phyloP scores from a whole-genome alignment of 306 rosid genomes.

The Lupinus albus region DNA sequence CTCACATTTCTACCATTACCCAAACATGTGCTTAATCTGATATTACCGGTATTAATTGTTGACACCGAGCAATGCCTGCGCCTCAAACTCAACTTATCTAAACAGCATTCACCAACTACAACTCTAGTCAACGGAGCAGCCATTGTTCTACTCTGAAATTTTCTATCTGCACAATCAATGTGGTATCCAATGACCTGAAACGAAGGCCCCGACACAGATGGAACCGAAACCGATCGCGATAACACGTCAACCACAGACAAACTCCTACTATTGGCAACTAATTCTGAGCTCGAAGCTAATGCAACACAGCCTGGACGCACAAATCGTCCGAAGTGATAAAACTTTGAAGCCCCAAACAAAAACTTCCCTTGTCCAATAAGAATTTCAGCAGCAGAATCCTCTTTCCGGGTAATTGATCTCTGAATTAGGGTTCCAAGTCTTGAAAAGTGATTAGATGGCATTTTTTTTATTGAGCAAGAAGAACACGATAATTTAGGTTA shows the following conservation, averaged over 20 bases:
- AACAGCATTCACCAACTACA: slow-evolving; percentile 49
- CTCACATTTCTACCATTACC: slow-evolving; percentile 56
- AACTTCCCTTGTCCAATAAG: slow-evolving; percentile 67
- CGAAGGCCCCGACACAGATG: slow-evolving; percentile 73
- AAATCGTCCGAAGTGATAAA: slow-evolving; percentile 48
- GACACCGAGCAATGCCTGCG: slow-evolving; percentile 31
- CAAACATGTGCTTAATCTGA: slow-evolving; percentile 36
- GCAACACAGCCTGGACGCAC: slow-evolving; percentile 46
- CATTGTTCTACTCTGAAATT: slow-evolving; percentile 57
- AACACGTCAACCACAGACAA: slow-evolving; percentile 71
- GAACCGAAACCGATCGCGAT: slow-evolving; percentile 69
- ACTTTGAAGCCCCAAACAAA: slow-evolving; percentile 55
- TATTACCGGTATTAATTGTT: slow-evolving; percentile 38
- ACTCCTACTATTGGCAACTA: slow-evolving; percentile 50
- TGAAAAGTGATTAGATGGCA: slow-evolving; percentile 73
- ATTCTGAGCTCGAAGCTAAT: slow-evolving; percentile 57
- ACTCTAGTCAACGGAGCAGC: slow-evolving; percentile 59
- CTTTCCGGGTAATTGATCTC: slow-evolving; percentile 60
- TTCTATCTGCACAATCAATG: slow-evolving; percentile 49
- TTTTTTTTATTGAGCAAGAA: slow-evolving; percentile 37
- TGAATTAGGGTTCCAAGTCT: slow-evolving; percentile 55
- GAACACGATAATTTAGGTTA: slow-evolving; percentile 36
- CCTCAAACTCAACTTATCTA: slow-evolving; percentile 44
- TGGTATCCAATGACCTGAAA: slow-evolving; percentile 73
- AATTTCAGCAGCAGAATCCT: slow-evolving; percentile 55